phyloP scores from a whole-genome alignment of 495 filamentous ascomycete species.

The Neurospora sp. region DNA sequence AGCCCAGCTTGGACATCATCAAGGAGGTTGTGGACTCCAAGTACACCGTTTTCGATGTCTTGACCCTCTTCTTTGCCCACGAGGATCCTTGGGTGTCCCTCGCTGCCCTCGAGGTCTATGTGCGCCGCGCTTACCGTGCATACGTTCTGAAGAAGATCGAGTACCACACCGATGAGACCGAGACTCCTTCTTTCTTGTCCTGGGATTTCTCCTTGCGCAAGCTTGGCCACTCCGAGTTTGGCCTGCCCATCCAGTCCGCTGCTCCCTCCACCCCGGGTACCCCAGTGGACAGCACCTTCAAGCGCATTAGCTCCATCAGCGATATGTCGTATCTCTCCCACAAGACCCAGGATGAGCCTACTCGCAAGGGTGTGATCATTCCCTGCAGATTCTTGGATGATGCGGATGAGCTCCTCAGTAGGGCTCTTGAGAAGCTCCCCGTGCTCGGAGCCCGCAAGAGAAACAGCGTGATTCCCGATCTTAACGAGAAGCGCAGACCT shows the following conservation, averaged over 20 bases:
- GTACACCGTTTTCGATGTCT: slow-evolving; percentile 94
- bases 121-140: slow-evolving; percentile 92
- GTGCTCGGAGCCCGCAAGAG: slow-evolving; percentile 30
- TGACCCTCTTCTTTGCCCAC: slow-evolving; percentile 89
- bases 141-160: slow-evolving; percentile 81
- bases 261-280: slow-evolving; percentile 80
- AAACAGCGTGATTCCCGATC: slow-evolving; percentile 49
- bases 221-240: slow-evolving; percentile 81
- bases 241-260: slow-evolving; percentile 61
- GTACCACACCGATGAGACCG: slow-evolving; percentile 66
- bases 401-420: slow-evolving; percentile 70
- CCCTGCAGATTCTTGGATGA: slow-evolving; percentile 91
- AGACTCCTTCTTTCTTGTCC: slow-evolving; percentile 71
- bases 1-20: slow-evolving; percentile 74
- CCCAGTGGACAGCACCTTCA: slow-evolving; percentile 58
- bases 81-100: slow-evolving; percentile 90
- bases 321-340: slow-evolving; percentile 83
- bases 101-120: slow-evolving; percentile 90
- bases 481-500: slow-evolving; percentile 62
- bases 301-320: slow-evolving; percentile 84
- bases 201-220: slow-evolving; percentile 96
- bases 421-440: slow-evolving; percentile 77
- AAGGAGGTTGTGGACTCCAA: slow-evolving; percentile 98
- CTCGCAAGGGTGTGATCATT: slow-evolving; percentile 88
- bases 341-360: slow-evolving; percentile 58